Base-by-base conservation (phyloP, 202 grass and related monocot species). In the Musa balbisiana region DNA sequence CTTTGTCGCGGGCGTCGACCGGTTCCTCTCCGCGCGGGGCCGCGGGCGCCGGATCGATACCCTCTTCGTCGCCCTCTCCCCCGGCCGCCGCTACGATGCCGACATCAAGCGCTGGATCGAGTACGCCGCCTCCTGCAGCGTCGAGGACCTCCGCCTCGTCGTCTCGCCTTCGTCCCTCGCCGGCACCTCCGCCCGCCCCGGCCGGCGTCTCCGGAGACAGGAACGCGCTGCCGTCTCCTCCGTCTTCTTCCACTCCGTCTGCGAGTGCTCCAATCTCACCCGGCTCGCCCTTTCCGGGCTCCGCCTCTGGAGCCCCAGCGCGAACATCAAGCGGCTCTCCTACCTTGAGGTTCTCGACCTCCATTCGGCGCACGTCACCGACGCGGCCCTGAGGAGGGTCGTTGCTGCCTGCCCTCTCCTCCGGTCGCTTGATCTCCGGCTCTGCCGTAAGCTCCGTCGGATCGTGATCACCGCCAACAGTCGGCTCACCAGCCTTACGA, bases 261-360 rank as follows among this genome's bases (percentile, higher is more conserved):
- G 82, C 3, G 88, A 87, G 0, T 87, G 82, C 68, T 78, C 80
- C 17, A 80, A 85, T 16, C 82, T 96, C 3, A 83, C 78, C 62
- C 84, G 84, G 1, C 80, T 96, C 2, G 83, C 86, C 2, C 72
- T 83, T 85, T n/a, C 54, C 69, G 12, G 29, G 81, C 0, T 79
- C 83, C 2, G 82, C 74, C 73, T 83, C 85, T 15, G 11, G 10
- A 8, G 64, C 23, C 64, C 64, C 23, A 13, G 22, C 25, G 11
- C 22, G 12, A 27, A 9, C 10, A 2, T 13, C 20, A 16, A n/a
- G 56, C 85, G 83, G 69, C 83, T 85, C 2, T 51, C 74, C 54
- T 62, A 80, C 15, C 89, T 96, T 1, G 89, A 96, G 83, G 82
- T 89, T 19, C 55, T 96, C 73, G 71, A 74, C 9, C 85, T 96